Conservation (phyloP, 2,329 filamentous ascomycete species). For the Alternaria gansuensis region DNA sequence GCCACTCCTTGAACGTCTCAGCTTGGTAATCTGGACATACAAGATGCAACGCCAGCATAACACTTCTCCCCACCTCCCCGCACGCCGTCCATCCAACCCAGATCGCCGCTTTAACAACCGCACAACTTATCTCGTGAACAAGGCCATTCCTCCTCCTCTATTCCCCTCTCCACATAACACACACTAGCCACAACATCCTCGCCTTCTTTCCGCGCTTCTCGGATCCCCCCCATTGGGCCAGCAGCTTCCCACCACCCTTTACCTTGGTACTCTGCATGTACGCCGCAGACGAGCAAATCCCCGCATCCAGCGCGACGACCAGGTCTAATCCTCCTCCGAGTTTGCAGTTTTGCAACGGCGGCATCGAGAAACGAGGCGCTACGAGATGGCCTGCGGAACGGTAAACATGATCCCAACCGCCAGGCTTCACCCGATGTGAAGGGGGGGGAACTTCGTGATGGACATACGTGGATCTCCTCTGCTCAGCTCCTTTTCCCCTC, state of each 20-base stretch:
- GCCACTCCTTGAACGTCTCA: slow-evolving; percentile 1
- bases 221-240: slow-evolving; percentile 54
- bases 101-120: neutral
- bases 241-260: slow-evolving; percentile 51
- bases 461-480: slow-evolving; percentile 37
- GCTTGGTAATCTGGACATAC: no score
- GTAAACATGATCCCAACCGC: neutral
- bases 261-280: slow-evolving; percentile 49
- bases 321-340: slow-evolving; percentile 36
- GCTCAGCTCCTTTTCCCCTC: slow-evolving; percentile 24
- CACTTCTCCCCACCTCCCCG: no score
- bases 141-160: slow-evolving; percentile 29
- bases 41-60: no score
- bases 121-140: slow-evolving; percentile 30
- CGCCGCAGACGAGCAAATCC: slow-evolving; percentile 43
- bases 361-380: slow-evolving; percentile 29
- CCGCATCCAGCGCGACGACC: slow-evolving; percentile 40
- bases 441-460: neutral
- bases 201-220: slow-evolving; percentile 43
- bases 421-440: neutral
- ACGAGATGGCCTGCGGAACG: slow-evolving; percentile 34
- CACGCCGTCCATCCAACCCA: no score
- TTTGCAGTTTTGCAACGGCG: slow-evolving; percentile 24
- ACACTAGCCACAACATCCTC: slow-evolving; percentile 38
- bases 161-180: slow-evolving; percentile 45